Percentiles rank a stretch among this genome's conserved stretches.
phyloP scores from a whole-genome alignment of 78 protist genomes.

The Mastigamoeba balamuthi region DNA sequence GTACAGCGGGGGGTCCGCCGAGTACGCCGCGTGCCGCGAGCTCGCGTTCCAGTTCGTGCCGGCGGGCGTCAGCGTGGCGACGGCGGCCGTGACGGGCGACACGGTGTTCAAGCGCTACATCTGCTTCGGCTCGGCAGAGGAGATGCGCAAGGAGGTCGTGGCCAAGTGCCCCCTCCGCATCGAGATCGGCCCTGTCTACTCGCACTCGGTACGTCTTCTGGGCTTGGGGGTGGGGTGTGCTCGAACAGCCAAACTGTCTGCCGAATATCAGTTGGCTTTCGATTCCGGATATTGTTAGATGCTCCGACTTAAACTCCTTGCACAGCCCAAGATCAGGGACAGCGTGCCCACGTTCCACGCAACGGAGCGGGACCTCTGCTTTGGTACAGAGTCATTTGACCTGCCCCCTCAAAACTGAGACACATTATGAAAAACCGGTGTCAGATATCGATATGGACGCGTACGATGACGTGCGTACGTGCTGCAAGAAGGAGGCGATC shows the following conservation, averaged over 20 bases:
- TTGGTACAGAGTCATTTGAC: not conserved
- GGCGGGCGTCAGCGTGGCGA: too few relatives aligned
- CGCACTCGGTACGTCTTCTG: not conserved
- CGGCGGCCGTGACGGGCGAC: too few relatives aligned
- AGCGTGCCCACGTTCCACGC: too few relatives aligned
- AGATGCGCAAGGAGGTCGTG: not conserved
- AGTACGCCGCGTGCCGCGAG: too few relatives aligned
- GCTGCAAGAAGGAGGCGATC: constrained; percentile 18
- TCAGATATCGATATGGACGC: constrained; percentile 98
- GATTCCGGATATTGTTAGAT: too few relatives aligned
- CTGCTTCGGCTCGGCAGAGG: not conserved
- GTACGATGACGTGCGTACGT: constrained; percentile 86
- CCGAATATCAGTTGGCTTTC: too few relatives aligned
- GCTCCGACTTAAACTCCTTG: too few relatives aligned
- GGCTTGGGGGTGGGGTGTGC: not conserved
- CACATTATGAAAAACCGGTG: constrained; percentile 71
- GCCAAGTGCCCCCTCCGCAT: not conserved
- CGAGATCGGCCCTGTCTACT: not conserved
- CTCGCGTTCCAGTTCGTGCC: too few relatives aligned
- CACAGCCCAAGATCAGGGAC: too few relatives aligned
- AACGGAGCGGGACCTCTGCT: not conserved
- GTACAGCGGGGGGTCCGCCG: too few relatives aligned
- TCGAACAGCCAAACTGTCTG: too few relatives aligned
- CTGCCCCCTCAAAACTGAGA: not conserved
- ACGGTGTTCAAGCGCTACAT: not conserved